These are phyloP conservation scores for Nakazawaea molendinolei DNA, from an alignment of 805 yeast species.

Conservation along the genomic window DNA sequence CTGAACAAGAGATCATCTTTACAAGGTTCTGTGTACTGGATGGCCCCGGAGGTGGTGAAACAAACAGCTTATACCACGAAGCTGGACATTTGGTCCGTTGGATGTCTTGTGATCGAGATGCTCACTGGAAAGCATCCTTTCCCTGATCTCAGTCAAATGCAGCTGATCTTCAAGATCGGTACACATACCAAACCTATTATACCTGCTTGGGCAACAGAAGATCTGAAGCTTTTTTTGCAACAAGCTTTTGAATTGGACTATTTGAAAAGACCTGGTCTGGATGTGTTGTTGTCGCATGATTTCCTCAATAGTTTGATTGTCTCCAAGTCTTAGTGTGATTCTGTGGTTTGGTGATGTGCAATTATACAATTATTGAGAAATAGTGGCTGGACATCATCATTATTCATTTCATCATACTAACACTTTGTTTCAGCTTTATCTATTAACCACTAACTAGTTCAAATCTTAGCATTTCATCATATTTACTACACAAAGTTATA, in stretches of 20 bases:
- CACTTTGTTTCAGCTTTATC: no score
- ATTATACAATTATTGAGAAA: no score
- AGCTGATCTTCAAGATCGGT: conserved; percentile 92
- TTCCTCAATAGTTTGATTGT: conserved; percentile 46
- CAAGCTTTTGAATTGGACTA: conserved; percentile 73
- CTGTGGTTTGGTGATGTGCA: neutral
- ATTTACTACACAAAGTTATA: no score
- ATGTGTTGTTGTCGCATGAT: conserved; percentile 57
- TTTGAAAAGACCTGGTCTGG: conserved; percentile 66
- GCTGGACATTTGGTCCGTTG: conserved; percentile 97
- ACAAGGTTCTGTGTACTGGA: conserved; percentile 97
- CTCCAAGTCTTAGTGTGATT: conserved; percentile 22
- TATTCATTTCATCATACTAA: no score
- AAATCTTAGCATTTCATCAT: no score
- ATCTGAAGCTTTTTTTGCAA: conserved; percentile 58
- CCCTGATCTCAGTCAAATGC: conserved; percentile 94
- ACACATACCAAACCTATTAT: conserved; percentile 74
- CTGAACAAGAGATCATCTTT: conserved; percentile 60
- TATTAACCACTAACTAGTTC: no score
- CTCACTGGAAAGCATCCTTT: conserved; percentile 94
- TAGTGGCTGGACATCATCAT: no score
- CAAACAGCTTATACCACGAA: conserved; percentile 86
- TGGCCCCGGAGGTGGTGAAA: conserved; percentile 98
- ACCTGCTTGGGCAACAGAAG: conserved; percentile 66
- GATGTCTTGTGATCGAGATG: conserved; percentile 92